Percentiles rank a stretch among this genome's conserved stretches.
Conservation (phyloP, 352 stramenopile species). For the Albugo candida region DNA sequence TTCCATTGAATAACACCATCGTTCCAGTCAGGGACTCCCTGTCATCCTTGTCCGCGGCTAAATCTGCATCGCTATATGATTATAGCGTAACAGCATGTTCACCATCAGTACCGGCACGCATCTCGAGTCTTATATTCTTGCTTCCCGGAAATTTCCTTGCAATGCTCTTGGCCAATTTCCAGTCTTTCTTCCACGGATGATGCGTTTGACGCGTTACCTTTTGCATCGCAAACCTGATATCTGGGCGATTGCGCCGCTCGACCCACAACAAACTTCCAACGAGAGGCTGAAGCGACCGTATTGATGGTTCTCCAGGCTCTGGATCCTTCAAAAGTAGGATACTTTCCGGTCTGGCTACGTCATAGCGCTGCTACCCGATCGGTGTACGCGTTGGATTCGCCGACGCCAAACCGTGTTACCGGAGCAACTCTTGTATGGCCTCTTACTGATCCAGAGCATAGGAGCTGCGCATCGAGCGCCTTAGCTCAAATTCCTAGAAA, state of each 20-base stretch:
- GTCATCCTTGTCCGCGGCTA: conserved; percentile 1
- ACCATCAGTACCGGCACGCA: neutral
- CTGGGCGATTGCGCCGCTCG: neutral
- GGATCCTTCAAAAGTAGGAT: no score
- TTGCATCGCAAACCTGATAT: neutral
- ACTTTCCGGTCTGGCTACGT: no score
- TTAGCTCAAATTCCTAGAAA: no score
- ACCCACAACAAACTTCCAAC: neutral
- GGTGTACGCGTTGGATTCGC: no score
- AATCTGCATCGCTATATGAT: conserved; percentile 5
- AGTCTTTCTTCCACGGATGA: neutral
- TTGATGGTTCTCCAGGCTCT: neutral
- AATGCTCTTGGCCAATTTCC: neutral
- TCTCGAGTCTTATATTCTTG: neutral
- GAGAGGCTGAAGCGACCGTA: neutral
- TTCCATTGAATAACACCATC: neutral
- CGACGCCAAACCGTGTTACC: no score
- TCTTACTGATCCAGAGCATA: no score
- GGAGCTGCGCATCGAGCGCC: no score
- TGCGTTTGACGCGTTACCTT: neutral
- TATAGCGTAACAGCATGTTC: no score
- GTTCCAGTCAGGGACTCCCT: conserved; percentile 1
- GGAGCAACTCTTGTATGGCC: no score
- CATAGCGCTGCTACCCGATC: no score
- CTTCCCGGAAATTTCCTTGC: neutral